Evolutionary conservation across 768 basidiomycete species (phyloP).

Genomic region (Pulveroboletus ravenelii): DNA sequence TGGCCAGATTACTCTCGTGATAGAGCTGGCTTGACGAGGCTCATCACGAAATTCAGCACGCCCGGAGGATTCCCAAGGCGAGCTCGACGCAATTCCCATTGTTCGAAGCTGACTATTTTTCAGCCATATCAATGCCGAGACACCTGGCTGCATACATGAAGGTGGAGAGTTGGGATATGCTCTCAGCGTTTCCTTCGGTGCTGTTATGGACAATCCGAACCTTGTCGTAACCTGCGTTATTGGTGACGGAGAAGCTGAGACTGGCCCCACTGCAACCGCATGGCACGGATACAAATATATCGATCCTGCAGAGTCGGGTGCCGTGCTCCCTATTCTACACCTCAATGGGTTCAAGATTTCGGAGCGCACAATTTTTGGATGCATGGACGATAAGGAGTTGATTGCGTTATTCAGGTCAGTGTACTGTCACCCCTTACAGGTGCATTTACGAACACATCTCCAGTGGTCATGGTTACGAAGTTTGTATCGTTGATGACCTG

Average conservation of each 20-base stretch:
- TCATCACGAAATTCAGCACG: slow-evolving; percentile 71
- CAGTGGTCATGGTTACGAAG: slow-evolving; percentile 86
- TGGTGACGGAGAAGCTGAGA: slow-evolving; percentile 88
- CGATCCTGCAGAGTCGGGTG: slow-evolving; percentile 85
- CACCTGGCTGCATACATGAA: slow-evolving; percentile 88
- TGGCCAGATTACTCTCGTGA: slow-evolving; percentile 56
- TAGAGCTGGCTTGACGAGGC: slow-evolving; percentile 53
- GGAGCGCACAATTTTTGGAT: slow-evolving; percentile 83
- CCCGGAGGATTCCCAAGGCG: slow-evolving; percentile 83
- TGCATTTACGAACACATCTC: neutral
- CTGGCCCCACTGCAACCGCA: slow-evolving; percentile 71
- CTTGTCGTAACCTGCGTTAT: slow-evolving; percentile 76
- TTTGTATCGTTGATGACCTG: slow-evolving; percentile 70
- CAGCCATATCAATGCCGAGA: slow-evolving; percentile 76
- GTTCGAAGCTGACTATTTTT: neutral
- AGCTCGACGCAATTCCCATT: slow-evolving; percentile 6
- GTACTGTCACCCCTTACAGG: neutral
- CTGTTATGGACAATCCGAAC: slow-evolving; percentile 88
- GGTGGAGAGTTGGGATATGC: slow-evolving; percentile 91
- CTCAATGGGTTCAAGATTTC: slow-evolving; percentile 90
- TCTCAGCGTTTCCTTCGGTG: slow-evolving; percentile 79
- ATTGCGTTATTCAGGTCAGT: slow-evolving; percentile 63
- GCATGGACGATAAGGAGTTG: slow-evolving; percentile 87
- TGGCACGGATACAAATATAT: slow-evolving; percentile 91
- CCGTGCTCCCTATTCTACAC: slow-evolving; percentile 87